Conservation (phyloP, 345 rosid genomes). For the Trapa incisa region DNA sequence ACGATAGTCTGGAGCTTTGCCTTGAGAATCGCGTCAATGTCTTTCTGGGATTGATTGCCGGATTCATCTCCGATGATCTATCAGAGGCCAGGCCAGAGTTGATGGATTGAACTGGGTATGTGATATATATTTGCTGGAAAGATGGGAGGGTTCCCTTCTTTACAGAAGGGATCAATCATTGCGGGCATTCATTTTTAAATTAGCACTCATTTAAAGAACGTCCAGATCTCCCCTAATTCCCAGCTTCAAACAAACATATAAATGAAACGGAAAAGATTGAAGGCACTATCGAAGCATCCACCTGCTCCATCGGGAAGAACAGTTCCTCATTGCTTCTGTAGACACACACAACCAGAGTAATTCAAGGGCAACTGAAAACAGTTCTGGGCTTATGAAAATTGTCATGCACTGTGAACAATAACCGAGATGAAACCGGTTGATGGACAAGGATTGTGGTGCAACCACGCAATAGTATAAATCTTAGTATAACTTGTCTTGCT, state of each 20-base stretch:
- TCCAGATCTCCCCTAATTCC: conserved; percentile 1
- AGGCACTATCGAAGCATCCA: not conserved
- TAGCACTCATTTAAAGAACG: conserved; percentile 5
- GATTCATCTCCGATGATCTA: no score
- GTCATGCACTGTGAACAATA: no score
- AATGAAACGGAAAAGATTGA: not conserved
- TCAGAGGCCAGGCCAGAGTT: no score
- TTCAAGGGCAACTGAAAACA: no score
- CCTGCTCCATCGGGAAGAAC: not conserved
- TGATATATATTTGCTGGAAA: not conserved
- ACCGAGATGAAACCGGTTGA: not conserved
- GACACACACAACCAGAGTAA: no score
- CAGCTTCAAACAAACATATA: not conserved
- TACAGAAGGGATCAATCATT: conserved; percentile 14
- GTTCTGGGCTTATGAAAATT: no score
- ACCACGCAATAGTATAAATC: not conserved
- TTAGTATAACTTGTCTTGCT: not conserved
- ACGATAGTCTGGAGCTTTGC: conserved; percentile 22
- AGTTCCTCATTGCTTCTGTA: not conserved
- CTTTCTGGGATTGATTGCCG: conserved; percentile 13
- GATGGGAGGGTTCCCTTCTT: conserved; percentile 1
- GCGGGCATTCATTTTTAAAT: conserved; percentile 8
- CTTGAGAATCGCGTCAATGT: conserved; percentile 26
- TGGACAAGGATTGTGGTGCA: not conserved
- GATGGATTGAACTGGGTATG: no score